Base-by-base conservation (phyloP, 768 basidiomycete species). In the Termitomyces sp. region DNA sequence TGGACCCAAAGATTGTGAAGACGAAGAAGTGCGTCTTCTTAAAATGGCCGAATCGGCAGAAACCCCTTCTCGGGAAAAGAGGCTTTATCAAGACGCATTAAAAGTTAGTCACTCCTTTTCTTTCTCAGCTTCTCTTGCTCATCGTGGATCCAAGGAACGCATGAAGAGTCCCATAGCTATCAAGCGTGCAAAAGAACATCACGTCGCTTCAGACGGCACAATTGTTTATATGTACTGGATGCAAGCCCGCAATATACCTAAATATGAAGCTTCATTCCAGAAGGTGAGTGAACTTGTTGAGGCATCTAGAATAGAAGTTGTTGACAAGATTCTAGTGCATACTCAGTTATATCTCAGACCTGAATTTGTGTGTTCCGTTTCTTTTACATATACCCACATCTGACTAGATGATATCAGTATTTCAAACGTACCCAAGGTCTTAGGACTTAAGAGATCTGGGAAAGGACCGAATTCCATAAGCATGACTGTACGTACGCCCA, bases 291-390 rank as follows among this genome's bases (percentile, higher is more conserved):
- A 42, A 16, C 7, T 18, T 2, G 20, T 33, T 9, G 40, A 28
- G n/a, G 33, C 20, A 16, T 20, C 8, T 28, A 2, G 36, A 9
- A 28, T 7, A 9, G 2, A 33, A 20, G 4, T n/a, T 33, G 1
- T 44, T 59, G 22, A 60, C 57, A 20, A 59, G 1, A n/a, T 15
- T 52, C 3, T 58, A 91, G 90, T 91, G 89, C 68, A 92, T 93
- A 56, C 74, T 94, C 56, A 83, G 85, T 22, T 94, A 92, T 66
- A 78, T 92, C 49, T 92, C 91, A 5, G 92, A 94, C 70, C 69
- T 90, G 22, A 79, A 87, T 65, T 89, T 94, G 92, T 92, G 70
- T 46, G 88, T 33, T 56, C 35, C 48, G 22, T 32, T 18, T 32
- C 45, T 7, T 12, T 44, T 35, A 42, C 32, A 16, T 35, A 32